A percentile compares a stretch with the other conserved stretches of the same genome.
phyloP scores from a whole-genome alignment of 2,329 filamentous ascomycete genomes.

The Cucurbitaria berberidis region DNA sequence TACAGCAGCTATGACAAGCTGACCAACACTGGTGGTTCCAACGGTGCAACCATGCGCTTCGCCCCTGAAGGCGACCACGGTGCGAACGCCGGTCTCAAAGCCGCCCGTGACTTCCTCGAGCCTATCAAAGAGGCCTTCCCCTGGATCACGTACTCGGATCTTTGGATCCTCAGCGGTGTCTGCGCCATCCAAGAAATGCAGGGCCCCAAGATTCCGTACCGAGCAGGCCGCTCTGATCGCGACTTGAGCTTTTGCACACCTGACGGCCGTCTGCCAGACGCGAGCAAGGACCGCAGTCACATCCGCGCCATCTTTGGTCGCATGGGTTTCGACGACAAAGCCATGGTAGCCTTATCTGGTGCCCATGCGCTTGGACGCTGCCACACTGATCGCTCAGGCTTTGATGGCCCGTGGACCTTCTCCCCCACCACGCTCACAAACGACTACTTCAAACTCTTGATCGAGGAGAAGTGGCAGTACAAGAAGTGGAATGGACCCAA shows the following conservation, averaged over 20 bases:
- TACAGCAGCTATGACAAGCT: slow-evolving; percentile 72
- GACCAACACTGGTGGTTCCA: slow-evolving; percentile 89
- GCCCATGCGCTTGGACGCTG: slow-evolving; percentile 83
- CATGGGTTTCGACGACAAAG: slow-evolving; percentile 97
- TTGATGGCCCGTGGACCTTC: slow-evolving; percentile 82
- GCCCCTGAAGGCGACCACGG: slow-evolving; percentile 86
- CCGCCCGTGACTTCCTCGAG: slow-evolving; percentile 90
- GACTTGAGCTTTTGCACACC: slow-evolving; percentile 88
- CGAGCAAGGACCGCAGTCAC: slow-evolving; percentile 74
- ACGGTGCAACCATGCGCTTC: slow-evolving; percentile 97
- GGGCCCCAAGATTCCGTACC: slow-evolving; percentile 84
- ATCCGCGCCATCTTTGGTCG: slow-evolving; percentile 91
- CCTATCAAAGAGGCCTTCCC: slow-evolving; percentile 88
- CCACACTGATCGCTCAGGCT: slow-evolving; percentile 88
- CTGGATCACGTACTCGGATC: slow-evolving; percentile 95
- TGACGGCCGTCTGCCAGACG: slow-evolving; percentile 89
- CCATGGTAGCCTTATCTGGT: slow-evolving; percentile 91
- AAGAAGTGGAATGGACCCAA: slow-evolving; percentile 96
- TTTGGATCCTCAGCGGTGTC: slow-evolving; percentile 91
- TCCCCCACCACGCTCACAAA: slow-evolving; percentile 85
- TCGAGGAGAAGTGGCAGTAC: slow-evolving; percentile 93
- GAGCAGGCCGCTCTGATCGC: slow-evolving; percentile 81
- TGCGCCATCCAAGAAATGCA: slow-evolving; percentile 93
- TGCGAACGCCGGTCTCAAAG: slow-evolving; percentile 87
- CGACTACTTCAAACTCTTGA: slow-evolving; percentile 87